phyloP scores from a whole-genome alignment of 257 asterid species.

The Solanum raphanifolium region DNA sequence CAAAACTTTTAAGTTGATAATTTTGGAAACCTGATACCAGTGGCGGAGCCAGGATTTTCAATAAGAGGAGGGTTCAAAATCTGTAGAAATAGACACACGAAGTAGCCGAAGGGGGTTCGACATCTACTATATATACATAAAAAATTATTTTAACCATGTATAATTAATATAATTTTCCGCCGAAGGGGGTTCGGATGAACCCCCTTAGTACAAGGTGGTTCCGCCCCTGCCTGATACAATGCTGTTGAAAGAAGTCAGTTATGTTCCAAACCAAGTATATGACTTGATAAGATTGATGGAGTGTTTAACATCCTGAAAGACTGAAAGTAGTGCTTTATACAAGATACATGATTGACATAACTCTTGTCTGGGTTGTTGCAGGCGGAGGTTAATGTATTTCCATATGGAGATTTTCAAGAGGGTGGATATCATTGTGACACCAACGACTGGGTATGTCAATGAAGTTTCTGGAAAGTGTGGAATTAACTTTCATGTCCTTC shows the following conservation, averaged over 20 bases:
- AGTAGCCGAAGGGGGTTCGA: too few relatives aligned
- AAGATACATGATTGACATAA: not conserved
- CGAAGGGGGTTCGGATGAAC: too few relatives aligned
- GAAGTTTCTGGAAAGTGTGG: not conserved
- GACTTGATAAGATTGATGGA: not conserved
- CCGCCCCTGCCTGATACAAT: not conserved
- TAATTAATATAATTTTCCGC: too few relatives aligned
- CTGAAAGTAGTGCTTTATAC: not conserved
- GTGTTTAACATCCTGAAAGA: not conserved
- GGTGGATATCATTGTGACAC: conserved; percentile 90
- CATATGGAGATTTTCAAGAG: conserved; percentile 63
- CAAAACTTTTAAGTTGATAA: not conserved
- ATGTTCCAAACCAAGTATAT: not conserved
- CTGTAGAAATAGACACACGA: too few relatives aligned
- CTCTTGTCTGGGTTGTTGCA: conserved; percentile 17
- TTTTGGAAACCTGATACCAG: not conserved
- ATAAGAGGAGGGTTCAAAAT: too few relatives aligned
- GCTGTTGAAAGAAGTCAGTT: not conserved
- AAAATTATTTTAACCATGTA: too few relatives aligned
- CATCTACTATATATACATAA: too few relatives aligned
- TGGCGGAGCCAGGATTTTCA: too few relatives aligned
- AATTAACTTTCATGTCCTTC: not conserved
- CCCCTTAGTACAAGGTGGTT: too few relatives aligned
- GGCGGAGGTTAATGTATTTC: conserved; percentile 90
- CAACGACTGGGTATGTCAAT: conserved; percentile 81